Percentiles rank a stretch among this genome's conserved stretches.
Conservation (phyloP, 2,329 filamentous ascomycete genomes). For the Colletotrichum salicis region DNA sequence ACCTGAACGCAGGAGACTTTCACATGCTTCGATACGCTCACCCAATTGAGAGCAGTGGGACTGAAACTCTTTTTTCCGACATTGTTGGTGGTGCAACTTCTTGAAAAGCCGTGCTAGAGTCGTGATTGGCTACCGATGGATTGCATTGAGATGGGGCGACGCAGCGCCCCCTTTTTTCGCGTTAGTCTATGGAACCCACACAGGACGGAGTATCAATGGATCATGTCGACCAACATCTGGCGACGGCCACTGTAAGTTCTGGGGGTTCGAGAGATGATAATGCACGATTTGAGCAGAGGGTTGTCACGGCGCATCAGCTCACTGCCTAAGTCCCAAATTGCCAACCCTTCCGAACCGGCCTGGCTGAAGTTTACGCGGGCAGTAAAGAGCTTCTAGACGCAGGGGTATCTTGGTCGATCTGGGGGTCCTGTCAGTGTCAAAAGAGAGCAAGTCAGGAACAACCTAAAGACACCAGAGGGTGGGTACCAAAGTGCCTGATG, state of each 20-base stretch:
- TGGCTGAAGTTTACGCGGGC: background rate
- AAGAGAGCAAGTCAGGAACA: background rate
- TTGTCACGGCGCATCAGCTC: conserved; percentile 13
- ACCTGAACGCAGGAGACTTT: conserved; percentile 2
- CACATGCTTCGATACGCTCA: conserved; percentile 17
- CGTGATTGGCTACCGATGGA: conserved; percentile 11
- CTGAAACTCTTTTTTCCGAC: background rate
- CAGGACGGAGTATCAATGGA: background rate
- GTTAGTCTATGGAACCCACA: background rate
- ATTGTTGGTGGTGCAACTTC: conserved; percentile 10
- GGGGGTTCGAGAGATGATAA: background rate
- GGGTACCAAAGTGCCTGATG: conserved; percentile 1
- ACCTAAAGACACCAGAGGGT: background rate
- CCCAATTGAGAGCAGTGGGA: background rate
- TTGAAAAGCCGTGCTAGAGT: background rate
- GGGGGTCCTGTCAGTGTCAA: conserved; percentile 16
- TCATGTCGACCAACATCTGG: conserved; percentile 3
- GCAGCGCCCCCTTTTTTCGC: conserved; percentile 3
- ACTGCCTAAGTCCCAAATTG: background rate
- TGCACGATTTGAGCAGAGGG: background rate
- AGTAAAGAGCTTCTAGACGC: background rate
- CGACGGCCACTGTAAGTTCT: background rate
- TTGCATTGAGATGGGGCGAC: background rate
- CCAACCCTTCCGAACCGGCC: background rate
- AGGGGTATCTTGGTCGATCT: background rate